phyloP scores from a whole-genome alignment of 352 stramenopile species.

The Phytophthora multivora region DNA sequence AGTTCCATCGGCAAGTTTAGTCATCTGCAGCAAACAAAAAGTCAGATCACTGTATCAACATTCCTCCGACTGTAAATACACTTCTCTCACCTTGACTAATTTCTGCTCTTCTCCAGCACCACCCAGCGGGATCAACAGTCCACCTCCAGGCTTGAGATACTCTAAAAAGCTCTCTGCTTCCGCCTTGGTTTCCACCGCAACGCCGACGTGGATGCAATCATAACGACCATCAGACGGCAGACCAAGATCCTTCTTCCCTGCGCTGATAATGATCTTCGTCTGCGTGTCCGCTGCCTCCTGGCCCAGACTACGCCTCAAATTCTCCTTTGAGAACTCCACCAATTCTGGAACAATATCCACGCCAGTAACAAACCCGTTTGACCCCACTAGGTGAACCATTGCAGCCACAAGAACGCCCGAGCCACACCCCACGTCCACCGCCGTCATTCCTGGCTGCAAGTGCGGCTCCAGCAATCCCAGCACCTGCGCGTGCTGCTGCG shows the following conservation, averaged over 20 bases:
- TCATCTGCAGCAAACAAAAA: conserved; percentile 52
- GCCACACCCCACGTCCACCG: conserved; percentile 81
- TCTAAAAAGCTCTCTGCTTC: conserved; percentile 72
- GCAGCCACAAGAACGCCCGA: conserved; percentile 79
- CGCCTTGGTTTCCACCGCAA: conserved; percentile 77
- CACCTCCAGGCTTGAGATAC: conserved; percentile 73
- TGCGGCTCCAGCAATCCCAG: conserved; percentile 68
- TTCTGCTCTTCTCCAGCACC: conserved; percentile 69
- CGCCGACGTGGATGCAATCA: conserved; percentile 83
- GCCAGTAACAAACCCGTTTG: conserved; percentile 55
- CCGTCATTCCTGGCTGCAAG: conserved; percentile 60
- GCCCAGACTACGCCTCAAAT: conserved; percentile 58
- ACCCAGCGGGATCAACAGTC: conserved; percentile 72
- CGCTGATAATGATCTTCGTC: conserved; percentile 53
- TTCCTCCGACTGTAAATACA: background rate
- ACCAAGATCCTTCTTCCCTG: conserved; percentile 46
- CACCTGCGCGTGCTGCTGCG: conserved; percentile 85
- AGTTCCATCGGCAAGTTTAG: conserved; percentile 56
- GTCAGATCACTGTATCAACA: conserved; percentile 2
- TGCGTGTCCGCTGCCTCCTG: conserved; percentile 36
- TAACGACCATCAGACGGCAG: conserved; percentile 42
- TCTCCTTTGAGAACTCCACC: conserved; percentile 66
- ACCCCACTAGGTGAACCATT: conserved; percentile 77
- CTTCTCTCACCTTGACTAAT: conserved; percentile 68
- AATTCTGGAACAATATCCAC: conserved; percentile 84